Evolutionary conservation across 108 stramenopile genomes (phyloP), one percentile per base, ranked within the genome.

Genomic region (Pseudonitzschia multiseries): DNA sequence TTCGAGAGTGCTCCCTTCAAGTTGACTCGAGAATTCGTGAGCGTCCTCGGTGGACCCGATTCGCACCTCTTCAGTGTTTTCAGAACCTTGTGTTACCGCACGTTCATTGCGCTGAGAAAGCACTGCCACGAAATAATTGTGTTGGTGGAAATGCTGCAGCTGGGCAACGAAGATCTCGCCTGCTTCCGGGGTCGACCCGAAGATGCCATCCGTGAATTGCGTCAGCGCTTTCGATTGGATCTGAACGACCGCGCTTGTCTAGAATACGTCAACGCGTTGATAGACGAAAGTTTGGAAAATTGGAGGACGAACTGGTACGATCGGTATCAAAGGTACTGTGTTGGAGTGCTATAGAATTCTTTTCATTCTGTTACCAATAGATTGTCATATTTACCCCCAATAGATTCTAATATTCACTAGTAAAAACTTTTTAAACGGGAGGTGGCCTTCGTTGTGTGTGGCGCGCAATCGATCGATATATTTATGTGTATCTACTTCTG

Each of bases 1-100:
- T 96, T 98, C 52, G 99, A 99, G 79, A 81, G 81, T 32, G 98
- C 98, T 46, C 98, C 99, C 4, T 99, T 99, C 79, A 99, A 99
- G 73, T 86, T 99, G 17, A 97, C 99, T 4, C 69, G 84, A 28
- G 96, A 98, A 32, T 93, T 97, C 69, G 84, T 98, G 31, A 84
- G 90, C 43, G 71, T 99, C 29, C 74, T 99, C 84, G 99, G 89
- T 50, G 99, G 99, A 6, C 94, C 92, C 2, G 78, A 92, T 46
- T 94, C 93, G 28, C 76, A 81, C 6, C 82, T 86, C 15, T 98
- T 97, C 76, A 69, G 79, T 5, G 86, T 88, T 21, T 98, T 97
- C 79, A 83, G 94, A 44, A 89, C 85, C 51, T 74, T 98, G 65
- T 97, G 95, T 75, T 91, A 87, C 75, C 84, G 86, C 27, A 84